A percentile compares a stretch with the other conserved stretches of the same genome.
These are phyloP conservation scores for Cadophora sp. DNA, from an alignment of 2,329 filamentous ascomycete species.

Conservation along the genomic window DNA sequence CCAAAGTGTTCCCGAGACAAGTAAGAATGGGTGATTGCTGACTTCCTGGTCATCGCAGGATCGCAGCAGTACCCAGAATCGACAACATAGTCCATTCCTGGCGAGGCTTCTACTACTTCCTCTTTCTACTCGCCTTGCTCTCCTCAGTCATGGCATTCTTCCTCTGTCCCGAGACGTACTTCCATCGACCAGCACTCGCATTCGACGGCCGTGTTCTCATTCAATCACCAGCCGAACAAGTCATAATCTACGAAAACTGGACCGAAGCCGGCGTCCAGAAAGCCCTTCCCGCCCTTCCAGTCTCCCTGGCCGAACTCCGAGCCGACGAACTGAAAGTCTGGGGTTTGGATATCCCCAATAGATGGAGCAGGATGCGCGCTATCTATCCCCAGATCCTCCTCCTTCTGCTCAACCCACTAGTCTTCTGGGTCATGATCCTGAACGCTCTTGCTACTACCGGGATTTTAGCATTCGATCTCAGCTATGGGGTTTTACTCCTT, in stretches of 20 bases:
- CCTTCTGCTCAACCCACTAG: constrained; percentile 3
- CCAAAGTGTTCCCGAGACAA: too few species aligned
- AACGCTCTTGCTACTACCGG: constrained; percentile 1
- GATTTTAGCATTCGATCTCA: background rate
- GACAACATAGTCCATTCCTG: constrained; percentile 42
- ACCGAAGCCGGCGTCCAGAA: background rate
- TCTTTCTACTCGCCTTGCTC: constrained; percentile 40
- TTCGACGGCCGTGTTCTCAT: constrained; percentile 48
- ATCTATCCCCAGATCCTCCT: constrained; percentile 8
- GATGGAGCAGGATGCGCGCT: background rate
- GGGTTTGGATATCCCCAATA: background rate
- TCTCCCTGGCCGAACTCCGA: background rate
- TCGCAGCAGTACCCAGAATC: constrained; percentile 43
- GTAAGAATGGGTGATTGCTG: too few species aligned
- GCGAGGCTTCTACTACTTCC: constrained; percentile 46
- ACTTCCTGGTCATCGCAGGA: background rate
- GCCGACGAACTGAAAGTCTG: background rate
- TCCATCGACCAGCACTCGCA: constrained; percentile 50
- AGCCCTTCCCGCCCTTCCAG: background rate
- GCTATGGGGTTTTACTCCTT: background rate
- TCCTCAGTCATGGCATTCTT: constrained; percentile 44
- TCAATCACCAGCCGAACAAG: constrained; percentile 4
- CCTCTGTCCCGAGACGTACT: constrained; percentile 50
- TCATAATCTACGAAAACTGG: background rate
- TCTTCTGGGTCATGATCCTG: constrained; percentile 7